phyloP scores from a whole-genome alignment of 2,329 filamentous ascomycete genomes.

The Sporothrix dimorphospora region DNA sequence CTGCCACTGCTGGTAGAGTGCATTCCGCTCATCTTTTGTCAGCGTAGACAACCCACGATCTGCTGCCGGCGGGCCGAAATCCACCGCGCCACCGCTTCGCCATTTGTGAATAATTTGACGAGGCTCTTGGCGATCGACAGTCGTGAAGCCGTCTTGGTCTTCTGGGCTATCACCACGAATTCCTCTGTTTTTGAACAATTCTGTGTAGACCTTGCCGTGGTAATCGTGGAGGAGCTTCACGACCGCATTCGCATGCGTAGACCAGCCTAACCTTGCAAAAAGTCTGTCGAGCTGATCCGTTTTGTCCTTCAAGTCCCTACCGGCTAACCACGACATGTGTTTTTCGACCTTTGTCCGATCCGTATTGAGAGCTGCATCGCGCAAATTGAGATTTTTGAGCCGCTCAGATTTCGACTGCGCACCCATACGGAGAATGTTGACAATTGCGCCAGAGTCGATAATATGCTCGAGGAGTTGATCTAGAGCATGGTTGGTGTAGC shows the following conservation, averaged over 20 bases:
- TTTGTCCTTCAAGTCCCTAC: neutral
- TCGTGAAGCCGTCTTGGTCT: neutral
- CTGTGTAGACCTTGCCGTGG: neutral
- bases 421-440: slow-evolving; percentile 64
- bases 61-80: neutral
- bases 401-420: slow-evolving; percentile 58
- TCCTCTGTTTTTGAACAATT: neutral
- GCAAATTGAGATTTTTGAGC: slow-evolving; percentile 56
- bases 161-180: neutral
- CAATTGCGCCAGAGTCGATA: slow-evolving; percentile 47
- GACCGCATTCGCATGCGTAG: neutral
- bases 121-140: neutral
- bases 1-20: slow-evolving; percentile 21
- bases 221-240: neutral
- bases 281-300: neutral
- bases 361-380: slow-evolving; percentile 40
- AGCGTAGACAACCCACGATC: neutral
- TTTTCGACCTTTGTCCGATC: slow-evolving; percentile 42
- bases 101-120: neutral
- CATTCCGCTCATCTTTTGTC: neutral
- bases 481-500: slow-evolving; percentile 56
- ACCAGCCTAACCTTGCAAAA: neutral
- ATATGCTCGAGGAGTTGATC: slow-evolving; percentile 65
- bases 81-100: neutral
- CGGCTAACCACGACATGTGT: neutral